Conservation (phyloP, 371 early-diverging fungal species). For the Lichtheimia ramosa region DNA sequence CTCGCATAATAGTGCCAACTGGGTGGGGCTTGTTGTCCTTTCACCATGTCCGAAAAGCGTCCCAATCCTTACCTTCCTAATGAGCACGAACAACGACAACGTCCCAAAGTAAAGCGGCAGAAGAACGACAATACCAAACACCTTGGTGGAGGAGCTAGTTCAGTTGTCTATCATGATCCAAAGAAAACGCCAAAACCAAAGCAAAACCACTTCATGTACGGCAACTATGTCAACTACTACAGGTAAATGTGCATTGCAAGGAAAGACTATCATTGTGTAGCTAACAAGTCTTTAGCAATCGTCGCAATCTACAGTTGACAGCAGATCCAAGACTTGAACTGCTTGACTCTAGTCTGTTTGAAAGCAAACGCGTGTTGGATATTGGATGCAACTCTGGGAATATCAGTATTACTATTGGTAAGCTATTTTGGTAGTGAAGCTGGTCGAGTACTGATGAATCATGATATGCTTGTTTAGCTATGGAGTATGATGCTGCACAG, state of each 20-base stretch:
- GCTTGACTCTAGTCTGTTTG: slow-evolving; percentile 54
- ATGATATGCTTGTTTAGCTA: slow-evolving; percentile 33
- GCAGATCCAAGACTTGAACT: slow-evolving; percentile 65
- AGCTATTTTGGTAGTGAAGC: background rate
- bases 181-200: background rate
- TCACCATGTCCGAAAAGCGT: too few relatives aligned
- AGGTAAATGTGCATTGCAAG: slow-evolving; percentile 4
- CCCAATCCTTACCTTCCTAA: too few relatives aligned
- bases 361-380: slow-evolving; percentile 68
- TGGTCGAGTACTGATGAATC: background rate
- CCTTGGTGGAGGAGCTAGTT: too few relatives aligned
- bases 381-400: slow-evolving; percentile 86
- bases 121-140: too few relatives aligned
- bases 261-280: background rate
- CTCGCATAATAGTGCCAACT: too few relatives aligned
- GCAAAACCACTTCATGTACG: slow-evolving; percentile 9
- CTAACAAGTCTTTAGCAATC: background rate
- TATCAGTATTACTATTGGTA: slow-evolving; percentile 66
- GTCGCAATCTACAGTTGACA: slow-evolving; percentile 7
- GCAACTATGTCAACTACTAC: slow-evolving; percentile 24
- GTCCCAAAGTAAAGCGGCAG: too few relatives aligned
- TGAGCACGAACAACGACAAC: too few relatives aligned
- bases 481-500: slow-evolving; percentile 37
- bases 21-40: too few relatives aligned
- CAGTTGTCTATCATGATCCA: too few relatives aligned